Base-by-base conservation (phyloP, 768 basidiomycete species). In the Suillus americanus region DNA sequence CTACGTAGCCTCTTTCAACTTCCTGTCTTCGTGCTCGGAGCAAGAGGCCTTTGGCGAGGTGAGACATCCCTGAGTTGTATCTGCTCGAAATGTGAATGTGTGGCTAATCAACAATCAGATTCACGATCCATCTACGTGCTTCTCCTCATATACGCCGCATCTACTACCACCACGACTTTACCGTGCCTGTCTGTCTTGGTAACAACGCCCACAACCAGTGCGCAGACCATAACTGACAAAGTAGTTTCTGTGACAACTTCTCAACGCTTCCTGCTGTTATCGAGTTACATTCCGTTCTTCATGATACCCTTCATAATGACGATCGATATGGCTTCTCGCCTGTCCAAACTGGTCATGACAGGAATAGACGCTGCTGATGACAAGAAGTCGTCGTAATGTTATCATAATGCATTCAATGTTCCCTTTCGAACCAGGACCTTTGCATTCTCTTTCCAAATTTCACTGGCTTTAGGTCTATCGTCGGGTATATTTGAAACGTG, bases 271-370 rank as follows among this genome's bases (percentile, higher is more conserved):
- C 69, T 89, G 55, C 78, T 95, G 25, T 78, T 94, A 18, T 81
- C 81, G 6, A 87, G 86, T 69, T 95, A 95, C 71, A 72, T 92
- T 3, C 90, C 92, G 2, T 95, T 91, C 80, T 85, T 90, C 64
- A 35, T 92, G 9, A 75, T 94, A 2, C 91, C 93, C 0, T 67
- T 91, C 12, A 72, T 83, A 3, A 92, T 95, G 85, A 79, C 87
- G 0, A 66, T 89, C n/a, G 91, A 94, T 70, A 91, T 93, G 87
- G 79, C 82, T 0, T 60, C 78, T 20, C 80, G 84, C 7, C 60
- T 83, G 35, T 64, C 69, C 16, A 72, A 72, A 25, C 72, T 82
- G 50, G 67, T 80, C 2, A 59, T 65, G 23, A 73, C 66, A 10
- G 77, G 75, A 16, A 66, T 75, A 14, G 67, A n/a, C 4, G 55